Conservation (phyloP, 2,329 filamentous ascomycete species). For the Coniochaeta sp. region DNA sequence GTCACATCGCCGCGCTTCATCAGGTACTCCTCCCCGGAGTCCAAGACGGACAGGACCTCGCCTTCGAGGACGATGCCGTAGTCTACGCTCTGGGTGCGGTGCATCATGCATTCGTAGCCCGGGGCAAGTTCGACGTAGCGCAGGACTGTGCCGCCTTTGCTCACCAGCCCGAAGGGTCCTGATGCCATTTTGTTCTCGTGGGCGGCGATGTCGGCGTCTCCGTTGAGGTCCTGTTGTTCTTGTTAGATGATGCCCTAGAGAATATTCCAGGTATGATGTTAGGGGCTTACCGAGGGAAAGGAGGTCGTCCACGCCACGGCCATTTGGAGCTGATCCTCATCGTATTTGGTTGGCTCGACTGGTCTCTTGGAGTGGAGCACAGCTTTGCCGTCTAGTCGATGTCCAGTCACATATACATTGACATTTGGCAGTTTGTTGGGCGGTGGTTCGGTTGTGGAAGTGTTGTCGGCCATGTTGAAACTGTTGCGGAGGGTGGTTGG, state of each 20-base stretch:
- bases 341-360: constrained; percentile 8
- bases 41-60: constrained; percentile 10
- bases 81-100: constrained; percentile 16
- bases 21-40: constrained; percentile 10
- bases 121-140: constrained; percentile 20
- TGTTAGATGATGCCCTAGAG: not conserved
- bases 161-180: constrained; percentile 12
- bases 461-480: not conserved
- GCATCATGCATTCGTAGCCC: constrained; percentile 25
- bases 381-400: constrained; percentile 9
- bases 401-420: constrained; percentile 11
- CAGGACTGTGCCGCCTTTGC: constrained; percentile 14
- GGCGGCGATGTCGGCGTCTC: constrained; percentile 11
- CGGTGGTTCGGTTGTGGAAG: constrained; percentile 7
- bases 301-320: constrained; percentile 13
- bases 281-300: constrained; percentile 8
- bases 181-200: constrained; percentile 11
- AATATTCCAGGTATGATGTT: not conserved
- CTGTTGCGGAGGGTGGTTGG: too few species aligned
- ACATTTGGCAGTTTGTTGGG: constrained; percentile 9
- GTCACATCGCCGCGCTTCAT: constrained; percentile 22
- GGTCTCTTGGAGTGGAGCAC: constrained; percentile 11
- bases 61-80: constrained; percentile 16
- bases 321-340: constrained; percentile 11
- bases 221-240: constrained; percentile 8